These are phyloP conservation scores for Zymoseptoria passerinii DNA, from an alignment of 2,329 filamentous ascomycete species.

Conservation along the genomic window DNA sequence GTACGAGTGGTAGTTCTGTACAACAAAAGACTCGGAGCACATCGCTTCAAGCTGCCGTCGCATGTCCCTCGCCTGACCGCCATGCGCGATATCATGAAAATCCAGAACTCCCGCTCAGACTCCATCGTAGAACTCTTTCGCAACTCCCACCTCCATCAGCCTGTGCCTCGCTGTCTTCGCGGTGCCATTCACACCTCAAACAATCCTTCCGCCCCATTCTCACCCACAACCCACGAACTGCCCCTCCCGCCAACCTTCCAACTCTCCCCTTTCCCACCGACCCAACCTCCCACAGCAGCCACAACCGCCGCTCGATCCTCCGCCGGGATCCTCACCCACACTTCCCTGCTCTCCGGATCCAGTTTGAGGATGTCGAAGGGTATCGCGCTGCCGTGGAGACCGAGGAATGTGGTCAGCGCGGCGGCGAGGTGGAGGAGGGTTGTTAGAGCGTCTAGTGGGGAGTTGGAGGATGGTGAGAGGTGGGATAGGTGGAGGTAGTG, in stretches of 20 bases:
- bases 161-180: no score
- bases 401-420: slow-evolving; percentile 61
- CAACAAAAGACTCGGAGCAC: neutral
- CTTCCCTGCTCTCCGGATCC: slow-evolving; percentile 37
- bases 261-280: slow-evolving; percentile 38
- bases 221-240: slow-evolving; percentile 47
- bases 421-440: slow-evolving; percentile 54
- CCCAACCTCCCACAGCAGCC: slow-evolving; percentile 59
- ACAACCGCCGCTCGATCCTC: slow-evolving; percentile 53
- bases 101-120: neutral
- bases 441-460: slow-evolving; percentile 51
- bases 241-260: slow-evolving; percentile 42
- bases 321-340: slow-evolving; percentile 58
- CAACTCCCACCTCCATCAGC: neutral
- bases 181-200: slow-evolving; percentile 30
- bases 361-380: slow-evolving; percentile 62
- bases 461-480: slow-evolving; percentile 9
- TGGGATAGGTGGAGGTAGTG: slow-evolving; percentile 38
- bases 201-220: slow-evolving; percentile 37
- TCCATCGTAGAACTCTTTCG: neutral
- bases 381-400: slow-evolving; percentile 58
- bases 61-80: no score
- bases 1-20: neutral
- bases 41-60: no score
- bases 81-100: neutral